Evolutionary conservation across 768 basidiomycete genomes (phyloP), one percentile per base, ranked within the genome.

Genomic region (Russula vinacea): DNA sequence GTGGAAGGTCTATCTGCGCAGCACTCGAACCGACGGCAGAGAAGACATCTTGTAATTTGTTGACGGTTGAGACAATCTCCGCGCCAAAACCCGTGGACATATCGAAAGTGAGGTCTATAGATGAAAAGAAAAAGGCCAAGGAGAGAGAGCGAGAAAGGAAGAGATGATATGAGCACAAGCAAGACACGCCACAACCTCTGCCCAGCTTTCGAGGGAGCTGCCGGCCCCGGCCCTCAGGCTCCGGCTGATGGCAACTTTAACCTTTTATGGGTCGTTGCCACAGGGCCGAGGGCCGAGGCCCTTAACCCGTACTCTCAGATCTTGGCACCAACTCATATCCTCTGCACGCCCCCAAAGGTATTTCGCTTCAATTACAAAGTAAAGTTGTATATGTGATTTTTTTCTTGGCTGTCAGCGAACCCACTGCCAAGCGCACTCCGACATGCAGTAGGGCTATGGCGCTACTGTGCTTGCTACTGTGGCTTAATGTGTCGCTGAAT

Each of bases 31-130:
- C 92, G 66, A 94, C 88, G 19, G 92, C 86, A 42, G 85, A 82
- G 76, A 94, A 94, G 68, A 92, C 92, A 79, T 94, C 92, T 75
- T 94, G 92, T 51, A 94, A 87, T 73, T 90, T 94, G 82, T 94
- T 94, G 72, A 94, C 79, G 57, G 90, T 83, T 39, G 78, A 74
- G 59, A 94, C 91, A 67, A 94, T 90, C 73, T 94, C 92, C 68
- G 83, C 79, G 59, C 92, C 92, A 69, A 94, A 85, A 60, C 88
- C 76, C 49, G 86, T 80, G 44, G 86, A 78, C 73, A 80, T 79
- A 62, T 64, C 64, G 50, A 53, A 24, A 13, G 13, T 29, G 3
- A n/a, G 6, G 52, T 61, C 53, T 52, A 67, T 56, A 60, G 51
- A 52, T 32, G 35, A 53, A 58, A 62, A 24, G 56, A 52, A 64